Conservation (phyloP, 768 basidiomycete species). For the Phylloporus sp. region DNA sequence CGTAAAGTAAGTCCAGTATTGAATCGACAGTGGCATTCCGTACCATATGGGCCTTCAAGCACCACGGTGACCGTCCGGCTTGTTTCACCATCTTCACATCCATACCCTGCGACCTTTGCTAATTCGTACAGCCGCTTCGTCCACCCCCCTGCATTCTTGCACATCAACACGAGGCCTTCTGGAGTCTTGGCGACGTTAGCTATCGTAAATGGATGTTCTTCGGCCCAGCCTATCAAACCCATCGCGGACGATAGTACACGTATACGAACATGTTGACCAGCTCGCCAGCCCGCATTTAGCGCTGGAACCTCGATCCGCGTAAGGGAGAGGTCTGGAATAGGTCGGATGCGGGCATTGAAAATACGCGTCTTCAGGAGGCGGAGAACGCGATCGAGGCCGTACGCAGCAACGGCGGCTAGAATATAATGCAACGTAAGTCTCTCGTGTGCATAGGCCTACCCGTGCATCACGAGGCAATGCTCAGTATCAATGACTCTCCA, state of each 20-base stretch:
- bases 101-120: slow-evolving; percentile 35
- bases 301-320: slow-evolving; percentile 45
- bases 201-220: slow-evolving; percentile 53
- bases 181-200: slow-evolving; percentile 39
- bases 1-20: slow-evolving; percentile 1
- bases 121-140: slow-evolving; percentile 41
- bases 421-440: slow-evolving; percentile 38
- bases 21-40: background rate
- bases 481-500: slow-evolving; percentile 11
- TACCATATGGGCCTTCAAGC: slow-evolving; percentile 55
- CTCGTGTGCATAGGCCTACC: slow-evolving; percentile 26
- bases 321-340: slow-evolving; percentile 43
- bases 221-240: slow-evolving; percentile 38
- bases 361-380: slow-evolving; percentile 48
- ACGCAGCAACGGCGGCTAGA: slow-evolving; percentile 36
- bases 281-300: slow-evolving; percentile 51
- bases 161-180: slow-evolving; percentile 46
- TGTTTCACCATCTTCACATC: slow-evolving; percentile 24
- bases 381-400: slow-evolving; percentile 42
- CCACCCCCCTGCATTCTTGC: slow-evolving; percentile 51
- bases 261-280: slow-evolving; percentile 59
- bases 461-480: background rate
- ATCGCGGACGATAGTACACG: slow-evolving; percentile 40
- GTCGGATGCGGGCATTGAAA: slow-evolving; percentile 39
- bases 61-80: slow-evolving; percentile 36